Conservation (phyloP, 257 asterid species). For the Prunella vulgaris region DNA sequence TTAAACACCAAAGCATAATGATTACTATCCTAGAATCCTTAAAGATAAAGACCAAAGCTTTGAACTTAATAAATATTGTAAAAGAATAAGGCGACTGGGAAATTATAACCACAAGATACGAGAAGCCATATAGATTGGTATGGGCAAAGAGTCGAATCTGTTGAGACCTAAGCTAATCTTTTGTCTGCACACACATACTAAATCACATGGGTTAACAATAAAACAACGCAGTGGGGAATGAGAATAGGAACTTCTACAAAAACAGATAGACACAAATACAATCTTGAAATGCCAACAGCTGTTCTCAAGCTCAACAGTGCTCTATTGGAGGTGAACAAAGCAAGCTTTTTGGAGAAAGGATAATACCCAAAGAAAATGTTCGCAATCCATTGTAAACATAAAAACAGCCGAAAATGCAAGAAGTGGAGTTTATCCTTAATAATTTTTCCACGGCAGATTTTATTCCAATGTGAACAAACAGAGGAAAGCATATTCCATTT, state of each 20-base stretch:
- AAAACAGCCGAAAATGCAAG: not conserved
- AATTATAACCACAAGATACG: not conserved
- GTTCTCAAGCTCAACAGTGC: not conserved
- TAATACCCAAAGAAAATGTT: not conserved
- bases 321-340: not conserved
- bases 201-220: not conserved
- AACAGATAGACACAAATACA: not conserved
- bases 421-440: no score
- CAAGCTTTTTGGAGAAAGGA: not conserved
- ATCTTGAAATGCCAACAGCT: not conserved
- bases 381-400: not conserved
- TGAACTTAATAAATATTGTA: not conserved
- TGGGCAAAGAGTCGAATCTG: not conserved
- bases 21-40: constrained; percentile 6
- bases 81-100: not conserved
- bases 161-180: not conserved
- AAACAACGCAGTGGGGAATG: not conserved
- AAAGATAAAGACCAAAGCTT: not conserved
- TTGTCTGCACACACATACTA: not conserved
- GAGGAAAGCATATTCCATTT: not conserved
- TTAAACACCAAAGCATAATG: not conserved
- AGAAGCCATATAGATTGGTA: not conserved
- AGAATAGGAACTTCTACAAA: not conserved
- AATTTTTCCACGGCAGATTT: constrained; percentile 1
- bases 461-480: no score